Conservation (phyloP, 257 asterid species). For the Gentiana straminea region DNA sequence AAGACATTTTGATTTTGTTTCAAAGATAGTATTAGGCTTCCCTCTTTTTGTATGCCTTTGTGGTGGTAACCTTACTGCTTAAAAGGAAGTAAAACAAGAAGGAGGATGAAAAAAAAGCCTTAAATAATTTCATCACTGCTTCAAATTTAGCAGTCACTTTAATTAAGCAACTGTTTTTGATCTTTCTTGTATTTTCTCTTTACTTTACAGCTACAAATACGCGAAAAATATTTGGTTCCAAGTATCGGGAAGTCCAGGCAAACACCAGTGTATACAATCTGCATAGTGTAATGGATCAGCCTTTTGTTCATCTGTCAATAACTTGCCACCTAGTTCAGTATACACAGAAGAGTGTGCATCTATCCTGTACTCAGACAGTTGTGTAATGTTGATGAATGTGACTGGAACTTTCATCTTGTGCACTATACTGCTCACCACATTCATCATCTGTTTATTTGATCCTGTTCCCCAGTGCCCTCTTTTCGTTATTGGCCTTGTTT, state of each 20-base stretch:
- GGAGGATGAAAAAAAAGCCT: background rate
- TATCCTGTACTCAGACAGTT: constrained; percentile 61
- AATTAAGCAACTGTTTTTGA: background rate
- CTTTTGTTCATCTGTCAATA: constrained; percentile 53
- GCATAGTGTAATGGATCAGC: constrained; percentile 58
- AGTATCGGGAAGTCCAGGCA: constrained; percentile 88
- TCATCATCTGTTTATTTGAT: constrained; percentile 53
- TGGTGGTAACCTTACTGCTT: background rate
- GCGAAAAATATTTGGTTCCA: constrained; percentile 73
- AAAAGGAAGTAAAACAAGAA: background rate
- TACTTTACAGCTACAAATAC: constrained; percentile 29
- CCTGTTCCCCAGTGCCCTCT: constrained; percentile 69
- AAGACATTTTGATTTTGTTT: too few relatives aligned
- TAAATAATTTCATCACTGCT: background rate
- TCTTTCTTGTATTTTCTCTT: background rate
- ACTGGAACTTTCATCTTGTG: constrained; percentile 60
- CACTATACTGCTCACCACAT: constrained; percentile 35
- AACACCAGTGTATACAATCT: constrained; percentile 90
- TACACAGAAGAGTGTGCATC: constrained; percentile 74
- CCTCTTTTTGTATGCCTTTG: too few relatives aligned
- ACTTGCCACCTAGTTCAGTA: constrained; percentile 55
- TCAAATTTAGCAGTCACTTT: background rate
- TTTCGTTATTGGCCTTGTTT: constrained; percentile 50
- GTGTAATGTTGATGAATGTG: constrained; percentile 63
- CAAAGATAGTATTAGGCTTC: too few relatives aligned